A percentile compares a stretch with the other conserved stretches of the same genome.
Conservation (phyloP, 192 early-diverging fungal genomes). For the Glomus cerebriforme region DNA sequence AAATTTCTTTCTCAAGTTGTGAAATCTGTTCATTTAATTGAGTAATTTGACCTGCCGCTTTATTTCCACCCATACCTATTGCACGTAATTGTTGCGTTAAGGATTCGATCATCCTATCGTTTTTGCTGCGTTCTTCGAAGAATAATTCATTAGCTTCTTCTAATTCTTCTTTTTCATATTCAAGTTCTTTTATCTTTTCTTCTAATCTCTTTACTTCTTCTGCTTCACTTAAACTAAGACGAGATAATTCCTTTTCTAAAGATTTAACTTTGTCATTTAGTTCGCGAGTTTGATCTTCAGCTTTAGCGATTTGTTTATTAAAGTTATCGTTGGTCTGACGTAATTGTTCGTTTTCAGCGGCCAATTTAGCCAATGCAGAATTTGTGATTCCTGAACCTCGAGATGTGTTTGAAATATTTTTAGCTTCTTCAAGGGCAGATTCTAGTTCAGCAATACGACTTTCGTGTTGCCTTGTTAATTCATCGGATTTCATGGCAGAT, state of each 20-base stretch:
- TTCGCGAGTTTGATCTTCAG: not conserved
- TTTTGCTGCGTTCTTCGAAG: conserved; percentile 9
- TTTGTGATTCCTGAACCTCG: not conserved
- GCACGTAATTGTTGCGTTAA: conserved; percentile 11
- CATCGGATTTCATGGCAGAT: conserved; percentile 39
- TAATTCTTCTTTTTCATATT: conserved; percentile 14
- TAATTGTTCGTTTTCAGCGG: conserved; percentile 13
- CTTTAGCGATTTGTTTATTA: conserved; percentile 17
- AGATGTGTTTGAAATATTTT: not conserved
- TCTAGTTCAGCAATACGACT: conserved; percentile 39
- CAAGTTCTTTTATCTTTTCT: conserved; percentile 21
- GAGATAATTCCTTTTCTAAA: conserved; percentile 17
- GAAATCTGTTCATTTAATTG: conserved; percentile 23
- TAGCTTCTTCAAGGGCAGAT: conserved; percentile 30
- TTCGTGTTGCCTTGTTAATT: conserved; percentile 39
- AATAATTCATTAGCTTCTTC: conserved; percentile 19
- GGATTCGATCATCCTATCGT: conserved; percentile 22
- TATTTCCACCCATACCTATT: not conserved
- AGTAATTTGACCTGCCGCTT: not conserved
- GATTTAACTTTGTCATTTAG: conserved; percentile 23
- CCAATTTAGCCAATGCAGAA: conserved; percentile 22
- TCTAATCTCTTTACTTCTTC: conserved; percentile 19
- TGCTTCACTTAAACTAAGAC: not conserved
- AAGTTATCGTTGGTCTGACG: conserved; percentile 23
- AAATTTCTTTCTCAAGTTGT: not conserved